These are phyloP conservation scores for Chaetomium tenue DNA, from an alignment of 495 filamentous ascomycete genomes.

Conservation along the genomic window DNA sequence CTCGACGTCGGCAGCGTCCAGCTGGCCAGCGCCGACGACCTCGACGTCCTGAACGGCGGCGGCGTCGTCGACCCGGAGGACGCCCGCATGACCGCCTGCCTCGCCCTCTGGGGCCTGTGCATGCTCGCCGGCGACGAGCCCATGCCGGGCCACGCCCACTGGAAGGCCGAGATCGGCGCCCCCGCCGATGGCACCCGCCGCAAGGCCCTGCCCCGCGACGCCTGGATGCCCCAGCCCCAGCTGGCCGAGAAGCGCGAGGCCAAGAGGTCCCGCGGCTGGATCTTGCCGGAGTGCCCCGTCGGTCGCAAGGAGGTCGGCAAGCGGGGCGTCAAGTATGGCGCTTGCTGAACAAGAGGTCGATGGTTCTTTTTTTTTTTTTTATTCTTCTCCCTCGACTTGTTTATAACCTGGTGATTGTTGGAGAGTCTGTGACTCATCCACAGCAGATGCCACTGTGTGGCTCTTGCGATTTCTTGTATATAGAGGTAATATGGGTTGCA, in stretches of 20 bases:
- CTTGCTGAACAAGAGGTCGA: constrained; percentile 37
- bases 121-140: constrained; percentile 79
- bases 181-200: constrained; percentile 73
- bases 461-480: constrained; percentile 8
- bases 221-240: constrained; percentile 85
- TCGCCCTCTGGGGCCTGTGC: constrained; percentile 57
- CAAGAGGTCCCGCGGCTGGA: constrained; percentile 79
- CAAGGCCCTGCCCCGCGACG: constrained; percentile 67
- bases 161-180: constrained; percentile 75
- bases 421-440: constrained; percentile 21
- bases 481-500: constrained; percentile 12
- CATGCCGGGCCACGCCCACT: constrained; percentile 62
- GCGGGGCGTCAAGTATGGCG: constrained; percentile 53
- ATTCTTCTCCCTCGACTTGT: neutral
- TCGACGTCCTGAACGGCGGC: constrained; percentile 19
- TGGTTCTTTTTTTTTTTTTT: neutral
- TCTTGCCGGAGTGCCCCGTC: constrained; percentile 69
- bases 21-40: constrained; percentile 44
- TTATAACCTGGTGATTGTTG: neutral
- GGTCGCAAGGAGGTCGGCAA: constrained; percentile 57
- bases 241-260: constrained; percentile 79
- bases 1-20: constrained; percentile 70
- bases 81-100: constrained; percentile 55
- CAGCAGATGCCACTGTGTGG: neutral
- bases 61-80: constrained; percentile 33